phyloP scores from a whole-genome alignment of 192 early-diverging fungal species.

The Backusella australiensis region DNA sequence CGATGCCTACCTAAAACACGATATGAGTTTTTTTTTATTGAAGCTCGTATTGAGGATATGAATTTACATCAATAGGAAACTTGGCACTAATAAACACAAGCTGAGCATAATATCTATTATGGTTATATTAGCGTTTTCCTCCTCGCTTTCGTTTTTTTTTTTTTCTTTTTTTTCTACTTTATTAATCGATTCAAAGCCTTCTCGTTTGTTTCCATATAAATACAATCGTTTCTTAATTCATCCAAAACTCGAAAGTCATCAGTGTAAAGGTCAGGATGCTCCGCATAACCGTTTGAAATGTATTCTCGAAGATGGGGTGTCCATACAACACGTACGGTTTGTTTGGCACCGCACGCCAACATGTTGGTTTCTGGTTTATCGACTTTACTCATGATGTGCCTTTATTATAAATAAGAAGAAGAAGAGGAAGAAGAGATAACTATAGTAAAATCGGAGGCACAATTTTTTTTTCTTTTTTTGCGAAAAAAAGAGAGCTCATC shows the following conservation, averaged over 20 bases:
- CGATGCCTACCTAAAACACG: constrained; percentile 52
- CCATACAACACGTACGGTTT: constrained; percentile 56
- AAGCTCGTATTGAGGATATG: neutral
- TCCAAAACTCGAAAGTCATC: constrained; percentile 86
- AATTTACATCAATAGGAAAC: constrained; percentile 82
- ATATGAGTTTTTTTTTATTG: neutral
- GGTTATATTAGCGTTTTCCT: no score
- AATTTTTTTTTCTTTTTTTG: neutral
- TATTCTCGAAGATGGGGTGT: constrained; percentile 61
- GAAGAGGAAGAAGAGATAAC: neutral
- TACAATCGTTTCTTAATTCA: constrained; percentile 67
- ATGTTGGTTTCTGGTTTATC: constrained; percentile 46
- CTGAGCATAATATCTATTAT: constrained; percentile 79
- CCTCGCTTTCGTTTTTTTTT: no score
- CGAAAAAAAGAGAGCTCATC: neutral
- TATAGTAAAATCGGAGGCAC: neutral
- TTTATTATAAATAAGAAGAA: neutral
- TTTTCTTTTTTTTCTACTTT: constrained; percentile 36
- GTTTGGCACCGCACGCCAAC: constrained; percentile 54
- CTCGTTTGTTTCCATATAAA: constrained; percentile 60
- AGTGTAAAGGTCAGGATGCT: constrained; percentile 81
- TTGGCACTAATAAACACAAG: constrained; percentile 80
- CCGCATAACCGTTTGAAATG: constrained; percentile 77
- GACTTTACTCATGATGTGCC: neutral
- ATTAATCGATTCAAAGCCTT: constrained; percentile 64